A percentile compares a stretch with the other conserved stretches of the same genome.
Conservation (phyloP, 2,329 filamentous ascomycete species). For the Xylariaceae sp. region DNA sequence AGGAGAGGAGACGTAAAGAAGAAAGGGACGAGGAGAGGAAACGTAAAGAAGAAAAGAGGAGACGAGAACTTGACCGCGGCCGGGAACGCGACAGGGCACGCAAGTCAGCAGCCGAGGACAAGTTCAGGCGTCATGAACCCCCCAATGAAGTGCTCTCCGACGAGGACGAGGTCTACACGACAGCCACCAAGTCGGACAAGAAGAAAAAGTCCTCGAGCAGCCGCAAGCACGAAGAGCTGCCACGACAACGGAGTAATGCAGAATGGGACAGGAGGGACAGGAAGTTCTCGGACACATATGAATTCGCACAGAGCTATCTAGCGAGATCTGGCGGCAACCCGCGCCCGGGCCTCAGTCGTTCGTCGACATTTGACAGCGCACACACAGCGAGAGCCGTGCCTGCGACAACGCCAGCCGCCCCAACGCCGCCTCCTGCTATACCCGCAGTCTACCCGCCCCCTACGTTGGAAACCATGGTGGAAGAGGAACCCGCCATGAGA, state of each 20-base stretch:
- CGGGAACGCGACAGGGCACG: conserved; percentile 25
- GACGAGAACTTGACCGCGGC: conserved; percentile 9
- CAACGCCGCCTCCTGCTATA: conserved; percentile 24
- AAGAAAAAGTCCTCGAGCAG: conserved; percentile 22
- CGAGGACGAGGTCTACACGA: conserved; percentile 13
- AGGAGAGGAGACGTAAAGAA: conserved; percentile 27
- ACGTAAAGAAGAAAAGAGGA: conserved; percentile 16
- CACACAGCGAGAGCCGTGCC: not conserved
- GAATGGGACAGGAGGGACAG: too few species aligned
- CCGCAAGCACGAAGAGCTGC: conserved; percentile 18
- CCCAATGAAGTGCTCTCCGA: conserved; percentile 2
- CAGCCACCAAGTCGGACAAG: conserved; percentile 15
- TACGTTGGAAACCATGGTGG: conserved; percentile 10
- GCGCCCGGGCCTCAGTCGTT: conserved; percentile 5
- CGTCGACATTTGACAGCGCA: conserved; percentile 19
- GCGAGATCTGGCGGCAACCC: conserved; percentile 18
- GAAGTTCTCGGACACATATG: conserved; percentile 20
- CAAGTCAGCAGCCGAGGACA: conserved; percentile 21
- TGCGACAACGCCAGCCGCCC: conserved; percentile 16
- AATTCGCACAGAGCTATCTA: conserved; percentile 22
- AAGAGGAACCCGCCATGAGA: conserved; percentile 18
- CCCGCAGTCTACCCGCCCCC: conserved; percentile 16
- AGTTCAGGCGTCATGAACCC: conserved; percentile 9
- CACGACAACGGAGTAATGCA: conserved; percentile 4
- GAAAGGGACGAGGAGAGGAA: conserved; percentile 26